Percentiles rank a stretch among this genome's conserved stretches.
These are phyloP conservation scores for Nidularia sp. DNA, from an alignment of 768 basidiomycete species.

Conservation along the genomic window DNA sequence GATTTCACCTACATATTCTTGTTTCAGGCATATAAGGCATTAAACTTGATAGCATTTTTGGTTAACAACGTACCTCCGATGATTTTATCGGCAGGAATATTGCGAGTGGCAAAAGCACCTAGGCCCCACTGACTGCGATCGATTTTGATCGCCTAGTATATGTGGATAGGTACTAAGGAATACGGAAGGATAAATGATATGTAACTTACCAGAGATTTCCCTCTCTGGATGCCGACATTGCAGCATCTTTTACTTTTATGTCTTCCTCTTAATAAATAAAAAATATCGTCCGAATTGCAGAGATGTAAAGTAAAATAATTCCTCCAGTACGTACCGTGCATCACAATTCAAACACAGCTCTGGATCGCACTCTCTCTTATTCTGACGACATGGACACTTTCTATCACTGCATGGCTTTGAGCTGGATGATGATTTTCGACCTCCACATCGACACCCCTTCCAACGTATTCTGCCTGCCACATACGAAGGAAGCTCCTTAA, in stretches of 20 bases:
- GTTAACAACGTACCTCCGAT: background rate
- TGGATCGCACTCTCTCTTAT: constrained; percentile 47
- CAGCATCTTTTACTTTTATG: constrained; percentile 7
- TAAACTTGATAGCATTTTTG: background rate
- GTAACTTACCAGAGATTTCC: background rate
- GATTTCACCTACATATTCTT: background rate
- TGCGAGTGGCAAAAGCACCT: background rate
- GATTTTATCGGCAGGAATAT: background rate
- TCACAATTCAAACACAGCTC: constrained; percentile 42
- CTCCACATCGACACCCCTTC: constrained; percentile 35
- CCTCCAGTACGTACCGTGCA: constrained; percentile 24
- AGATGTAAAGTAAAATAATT: background rate
- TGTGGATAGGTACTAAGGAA: background rate
- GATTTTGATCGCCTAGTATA: background rate
- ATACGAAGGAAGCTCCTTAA: constrained; percentile 1
- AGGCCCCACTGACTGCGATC: background rate
- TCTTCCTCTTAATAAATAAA: background rate
- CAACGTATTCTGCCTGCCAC: constrained; percentile 33
- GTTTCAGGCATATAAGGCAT: background rate
- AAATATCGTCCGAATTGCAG: background rate
- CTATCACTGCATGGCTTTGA: constrained; percentile 8
- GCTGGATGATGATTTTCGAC: background rate
- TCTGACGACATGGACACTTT: constrained; percentile 30
- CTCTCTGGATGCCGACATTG: background rate
- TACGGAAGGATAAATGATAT: background rate